These are phyloP conservation scores for Xylona heveae DNA, from an alignment of 495 filamentous ascomycete genomes.

Conservation along the genomic window DNA sequence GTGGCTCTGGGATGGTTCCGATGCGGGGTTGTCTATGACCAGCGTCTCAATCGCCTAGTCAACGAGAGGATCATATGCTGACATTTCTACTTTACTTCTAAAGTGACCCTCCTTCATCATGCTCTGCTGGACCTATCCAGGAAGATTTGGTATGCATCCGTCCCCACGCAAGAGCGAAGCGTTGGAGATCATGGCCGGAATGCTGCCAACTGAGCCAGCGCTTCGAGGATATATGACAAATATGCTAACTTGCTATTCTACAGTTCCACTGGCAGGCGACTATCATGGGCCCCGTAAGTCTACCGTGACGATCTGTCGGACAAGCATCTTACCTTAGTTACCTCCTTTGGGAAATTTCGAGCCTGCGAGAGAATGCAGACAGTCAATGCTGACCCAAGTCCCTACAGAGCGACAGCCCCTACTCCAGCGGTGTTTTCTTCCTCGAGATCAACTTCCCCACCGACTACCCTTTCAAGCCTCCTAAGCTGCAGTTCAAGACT, in stretches of 20 bases:
- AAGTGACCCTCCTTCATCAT: slow-evolving; percentile 96
- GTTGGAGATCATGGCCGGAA: not conserved
- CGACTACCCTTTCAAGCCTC: slow-evolving; percentile 99
- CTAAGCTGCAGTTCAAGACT: slow-evolving; percentile 99
- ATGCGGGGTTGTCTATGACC: slow-evolving; percentile 10
- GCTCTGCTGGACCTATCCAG: slow-evolving; percentile 87
- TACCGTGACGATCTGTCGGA: slow-evolving; percentile 1
- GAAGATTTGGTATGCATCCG: slow-evolving; percentile 77
- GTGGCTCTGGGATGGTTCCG: slow-evolving; percentile 7
- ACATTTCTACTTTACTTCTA: slow-evolving; percentile 12
- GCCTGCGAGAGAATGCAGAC: not conserved
- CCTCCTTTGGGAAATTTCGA: not conserved
- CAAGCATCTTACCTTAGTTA: not conserved
- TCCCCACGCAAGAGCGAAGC: slow-evolving; percentile 6
- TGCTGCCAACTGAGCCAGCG: not conserved
- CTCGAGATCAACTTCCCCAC: slow-evolving; percentile 95
- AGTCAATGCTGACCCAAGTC: not conserved
- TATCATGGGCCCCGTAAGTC: slow-evolving; percentile 96
- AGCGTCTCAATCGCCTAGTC: slow-evolving; percentile 7
- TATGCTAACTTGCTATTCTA: slow-evolving; percentile 14
- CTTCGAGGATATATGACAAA: not conserved
- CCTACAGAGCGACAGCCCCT: slow-evolving; percentile 69
- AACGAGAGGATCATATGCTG: slow-evolving; percentile 13
- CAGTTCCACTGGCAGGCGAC: slow-evolving; percentile 99
- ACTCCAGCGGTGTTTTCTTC: slow-evolving; percentile 96